Conservation (phyloP, 768 basidiomycete species). For the Mycena crocata region DNA sequence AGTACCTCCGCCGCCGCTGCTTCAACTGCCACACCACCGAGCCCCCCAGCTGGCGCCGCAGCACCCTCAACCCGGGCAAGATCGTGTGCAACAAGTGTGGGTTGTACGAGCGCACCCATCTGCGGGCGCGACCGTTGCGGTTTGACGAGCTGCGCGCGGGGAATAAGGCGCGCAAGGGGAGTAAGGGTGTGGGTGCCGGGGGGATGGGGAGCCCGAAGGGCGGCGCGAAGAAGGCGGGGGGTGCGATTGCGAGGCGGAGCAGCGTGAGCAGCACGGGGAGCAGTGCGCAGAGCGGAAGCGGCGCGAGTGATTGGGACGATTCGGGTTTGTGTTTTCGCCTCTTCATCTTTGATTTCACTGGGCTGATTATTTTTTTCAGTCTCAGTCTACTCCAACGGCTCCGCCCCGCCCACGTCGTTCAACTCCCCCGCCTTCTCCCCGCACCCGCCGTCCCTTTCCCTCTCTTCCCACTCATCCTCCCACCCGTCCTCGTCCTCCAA, state of each 20-base stretch:
- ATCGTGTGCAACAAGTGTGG: conserved; percentile 97
- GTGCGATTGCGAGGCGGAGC: conserved; percentile 62
- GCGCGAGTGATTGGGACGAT: conserved; percentile 86
- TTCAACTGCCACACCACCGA: conserved; percentile 95
- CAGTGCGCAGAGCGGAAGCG: conserved; percentile 67
- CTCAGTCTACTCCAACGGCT: conserved; percentile 68
- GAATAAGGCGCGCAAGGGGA: conserved; percentile 81
- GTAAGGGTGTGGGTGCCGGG: conserved; percentile 41
- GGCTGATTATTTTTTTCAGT: conserved; percentile 43
- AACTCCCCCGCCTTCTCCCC: conserved; percentile 61
- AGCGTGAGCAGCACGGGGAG: conserved; percentile 72
- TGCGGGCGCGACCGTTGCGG: conserved; percentile 83
- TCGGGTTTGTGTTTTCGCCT: conserved; percentile 61
- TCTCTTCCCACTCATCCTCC: conserved; percentile 67
- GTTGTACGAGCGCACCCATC: conserved; percentile 89
- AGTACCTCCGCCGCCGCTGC: conserved; percentile 88
- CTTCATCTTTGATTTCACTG: conserved; percentile 32
- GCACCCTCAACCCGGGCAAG: conserved; percentile 90
- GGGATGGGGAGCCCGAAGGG: conserved; percentile 51
- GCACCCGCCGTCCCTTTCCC: conserved; percentile 66
- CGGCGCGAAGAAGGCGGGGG: conserved; percentile 23
- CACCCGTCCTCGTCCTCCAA: conserved; percentile 29
- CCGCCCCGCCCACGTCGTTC: conserved; percentile 72
- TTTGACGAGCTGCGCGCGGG: conserved; percentile 91
- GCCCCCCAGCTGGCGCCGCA: conserved; percentile 89